Evolutionary conservation across 768 basidiomycete genomes (phyloP), one percentile per base, ranked within the genome.

Genomic region (Chiua virens): DNA sequence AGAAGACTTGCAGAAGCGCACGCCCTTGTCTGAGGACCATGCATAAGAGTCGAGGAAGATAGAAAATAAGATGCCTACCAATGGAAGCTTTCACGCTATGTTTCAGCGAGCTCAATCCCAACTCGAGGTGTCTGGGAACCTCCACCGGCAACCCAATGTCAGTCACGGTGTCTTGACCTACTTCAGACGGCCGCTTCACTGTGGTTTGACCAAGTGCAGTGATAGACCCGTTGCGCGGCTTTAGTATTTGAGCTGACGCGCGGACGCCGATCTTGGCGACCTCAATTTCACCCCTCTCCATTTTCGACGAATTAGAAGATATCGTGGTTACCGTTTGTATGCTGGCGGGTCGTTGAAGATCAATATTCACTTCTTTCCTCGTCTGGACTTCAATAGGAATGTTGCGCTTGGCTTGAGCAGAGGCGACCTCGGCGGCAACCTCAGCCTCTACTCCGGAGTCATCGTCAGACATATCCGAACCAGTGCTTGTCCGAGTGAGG

Each of bases 21-120:
- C 65, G 1, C 85, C 85, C 69, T 85, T 86, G 62, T 86, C 87
- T 89, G 54, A 36, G 42, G n/a, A 38, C 2, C 25, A 35, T 50
- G 2, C 8, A 45, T 38, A 2, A 54, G 49, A 45, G 13, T 23
- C 15, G 43, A 22, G 23, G 17, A 35, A 37, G 20, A 25, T 25
- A 44, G 1, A 28, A 0, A 41, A 22, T 71, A 22, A 20, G 15
- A 20, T 14, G 68, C 76, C 32, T 57, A 88, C 89, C 87, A 53
- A 92, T 83, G 1, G 89, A 92, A 52, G 79, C 75, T 65, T 80
- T 87, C 57, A 92, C 75, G 52, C 81, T 83, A 57, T 89, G 88
- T 67, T 79, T 87, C 56, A 90, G 72, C 27, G 77, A 73, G 44
- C 60, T 70, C 28, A 81, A 63, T 11, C 73, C 75, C 8, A 75